Percentiles rank a stretch among this genome's conserved stretches.
These are phyloP conservation scores for Lepiota brunneoincarnata DNA, from an alignment of 768 basidiomycete species.

Conservation along the genomic window DNA sequence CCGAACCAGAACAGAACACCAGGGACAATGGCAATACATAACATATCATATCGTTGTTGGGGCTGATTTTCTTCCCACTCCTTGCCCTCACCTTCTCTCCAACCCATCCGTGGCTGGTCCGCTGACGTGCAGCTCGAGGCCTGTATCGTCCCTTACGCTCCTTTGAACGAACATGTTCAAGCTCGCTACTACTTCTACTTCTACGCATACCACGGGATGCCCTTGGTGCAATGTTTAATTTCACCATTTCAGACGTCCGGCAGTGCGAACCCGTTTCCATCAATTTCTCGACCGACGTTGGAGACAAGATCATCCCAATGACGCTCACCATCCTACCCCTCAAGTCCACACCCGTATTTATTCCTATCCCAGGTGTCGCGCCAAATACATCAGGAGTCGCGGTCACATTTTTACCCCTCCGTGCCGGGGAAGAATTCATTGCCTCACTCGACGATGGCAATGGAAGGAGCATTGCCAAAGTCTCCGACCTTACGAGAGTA, in stretches of 20 bases:
- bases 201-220: conserved; percentile 17
- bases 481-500: conserved; percentile 49
- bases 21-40: conserved; percentile 4
- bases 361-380: conserved; percentile 39
- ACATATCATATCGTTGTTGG: conserved; percentile 7
- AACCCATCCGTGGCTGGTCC: conserved; percentile 32
- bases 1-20: neutral
- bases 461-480: conserved; percentile 35
- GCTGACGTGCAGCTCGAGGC: conserved; percentile 22
- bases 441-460: conserved; percentile 50
- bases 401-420: conserved; percentile 51
- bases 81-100: conserved; percentile 18
- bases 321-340: conserved; percentile 53
- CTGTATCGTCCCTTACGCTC: conserved; percentile 21
- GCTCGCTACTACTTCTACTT: conserved; percentile 28
- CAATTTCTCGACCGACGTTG: conserved; percentile 39
- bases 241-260: conserved; percentile 35
- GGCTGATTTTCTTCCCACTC: conserved; percentile 7
- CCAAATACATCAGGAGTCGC: conserved; percentile 37
- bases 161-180: conserved; percentile 23
- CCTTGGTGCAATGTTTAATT: conserved; percentile 20
- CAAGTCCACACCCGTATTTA: conserved; percentile 44
- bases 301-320: conserved; percentile 33
- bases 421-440: conserved; percentile 47
- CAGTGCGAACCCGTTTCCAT: conserved; percentile 54